Evolutionary conservation across 106 monocot genomes (phyloP), one percentile per base, ranked within the genome.

Genomic region (Apostasia shenzhenica): DNA sequence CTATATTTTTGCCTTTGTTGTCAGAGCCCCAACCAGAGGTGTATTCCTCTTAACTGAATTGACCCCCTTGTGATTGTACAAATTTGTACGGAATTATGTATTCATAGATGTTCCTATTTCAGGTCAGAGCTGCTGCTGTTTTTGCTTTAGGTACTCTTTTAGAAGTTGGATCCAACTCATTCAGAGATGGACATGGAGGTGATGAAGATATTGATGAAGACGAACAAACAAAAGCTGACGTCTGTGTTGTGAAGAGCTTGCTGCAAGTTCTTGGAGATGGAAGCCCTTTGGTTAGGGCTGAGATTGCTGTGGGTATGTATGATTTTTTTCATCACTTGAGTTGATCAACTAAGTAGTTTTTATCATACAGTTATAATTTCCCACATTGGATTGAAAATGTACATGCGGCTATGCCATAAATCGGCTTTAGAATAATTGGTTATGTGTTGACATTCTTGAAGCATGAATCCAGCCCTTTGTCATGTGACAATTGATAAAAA

Each of bases 61-160:
- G 62, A 62, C n/a, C 5, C 12, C 14, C 4, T 57, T 13, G 42
- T 62, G 7, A 2, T 26, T 26, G 26, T 26, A 26, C 26, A 26
- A 26, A 26, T 26, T 26, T 26, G 26, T 26, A 26, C 26, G 26
- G 9, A 54, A 41, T 41, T 40, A 40, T 10, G 41, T 52, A 11
- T 38, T 59, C 39, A 8, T 9, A 41, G 41, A 0, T 67, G 45
- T 0, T 67, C n/a, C 48, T 63, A 60, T 81, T 48, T 72, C 76
- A 95, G 95, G 95, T 95, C 43, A 95, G 95, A 79, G 89, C 95
- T 76, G 80, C 95, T 79, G 88, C 95, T 56, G 82, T 84, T 72
- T 95, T 95, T 79, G 86, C 95, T 47, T 73, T 91, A 39, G 95
- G 95, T 3, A 92, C 84, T 10, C 86, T 95, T 72, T 26, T 95